Evolutionary conservation across 2,329 filamentous ascomycete genomes (phyloP).

Genomic region (Stachybotrys chlorohalonatus): DNA sequence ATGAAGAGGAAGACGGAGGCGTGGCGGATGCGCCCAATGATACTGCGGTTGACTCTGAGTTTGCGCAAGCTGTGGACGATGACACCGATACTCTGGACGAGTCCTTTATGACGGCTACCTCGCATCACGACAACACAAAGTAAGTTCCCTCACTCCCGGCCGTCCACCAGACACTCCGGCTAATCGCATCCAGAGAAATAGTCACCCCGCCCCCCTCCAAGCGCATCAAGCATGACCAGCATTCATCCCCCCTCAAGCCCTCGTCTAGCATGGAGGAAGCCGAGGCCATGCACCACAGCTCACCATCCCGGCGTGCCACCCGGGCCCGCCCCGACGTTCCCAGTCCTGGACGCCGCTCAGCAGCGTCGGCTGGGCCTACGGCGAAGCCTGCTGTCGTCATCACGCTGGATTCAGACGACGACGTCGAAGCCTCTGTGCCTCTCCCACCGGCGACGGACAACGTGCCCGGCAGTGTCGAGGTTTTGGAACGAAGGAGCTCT

Average conservation of each 20-base stretch:
- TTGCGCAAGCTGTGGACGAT: not conserved
- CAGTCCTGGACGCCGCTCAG: conserved; percentile 1
- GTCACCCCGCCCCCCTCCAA: conserved; percentile 30
- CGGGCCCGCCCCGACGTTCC: conserved; percentile 5
- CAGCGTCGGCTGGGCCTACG: not conserved
- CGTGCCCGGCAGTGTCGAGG: conserved; percentile 7
- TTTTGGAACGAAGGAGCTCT: conserved; percentile 3
- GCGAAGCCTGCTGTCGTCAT: conserved; percentile 11
- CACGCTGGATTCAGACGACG: conserved; percentile 21
- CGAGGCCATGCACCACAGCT: conserved; percentile 8
- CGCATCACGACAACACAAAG: conserved; percentile 8
- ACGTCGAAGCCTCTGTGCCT: conserved; percentile 6
- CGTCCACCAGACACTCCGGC: not conserved
- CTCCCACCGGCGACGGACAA: too few relatives aligned
- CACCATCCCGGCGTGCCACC: conserved; percentile 11
- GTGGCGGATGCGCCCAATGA: not conserved
- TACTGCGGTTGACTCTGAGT: not conserved
- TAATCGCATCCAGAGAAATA: conserved; percentile 15
- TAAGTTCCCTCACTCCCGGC: conserved; percentile 5
- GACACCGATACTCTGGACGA: not conserved
- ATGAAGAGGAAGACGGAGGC: conserved; percentile 7
- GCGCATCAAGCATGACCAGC: conserved; percentile 18
- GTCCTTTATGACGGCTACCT: not conserved
- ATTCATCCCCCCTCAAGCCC: conserved; percentile 7
- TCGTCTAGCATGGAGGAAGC: conserved; percentile 7